Conservation (phyloP, 805 yeast species). For the Candida alai region DNA sequence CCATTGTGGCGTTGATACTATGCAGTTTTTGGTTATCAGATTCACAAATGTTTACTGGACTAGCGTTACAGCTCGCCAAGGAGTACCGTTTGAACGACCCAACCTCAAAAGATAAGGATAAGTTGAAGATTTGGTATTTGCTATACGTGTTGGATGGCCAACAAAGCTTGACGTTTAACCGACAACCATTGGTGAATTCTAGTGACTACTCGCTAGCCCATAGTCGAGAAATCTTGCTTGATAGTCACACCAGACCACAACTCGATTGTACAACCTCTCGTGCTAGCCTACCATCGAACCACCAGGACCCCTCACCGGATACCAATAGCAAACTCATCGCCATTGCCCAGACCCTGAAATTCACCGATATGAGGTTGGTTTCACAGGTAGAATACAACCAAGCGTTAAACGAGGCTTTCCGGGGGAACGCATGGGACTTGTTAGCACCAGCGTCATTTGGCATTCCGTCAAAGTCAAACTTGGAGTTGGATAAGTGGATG, state of each 20-base stretch:
- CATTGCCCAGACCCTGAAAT: constrained; percentile 11
- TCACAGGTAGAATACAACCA: constrained; percentile 68
- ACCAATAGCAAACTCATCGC: not conserved
- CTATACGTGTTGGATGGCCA: constrained; percentile 66
- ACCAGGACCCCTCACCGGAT: not conserved
- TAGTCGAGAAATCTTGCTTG: constrained; percentile 39
- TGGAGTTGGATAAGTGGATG: constrained; percentile 75
- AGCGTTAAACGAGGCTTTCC: constrained; percentile 55
- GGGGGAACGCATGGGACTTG: constrained; percentile 58
- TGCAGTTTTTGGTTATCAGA: constrained; percentile 70
- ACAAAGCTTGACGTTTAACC: constrained; percentile 56
- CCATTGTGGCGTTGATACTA: constrained; percentile 58
- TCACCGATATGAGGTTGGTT: constrained; percentile 54
- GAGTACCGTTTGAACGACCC: constrained; percentile 45
- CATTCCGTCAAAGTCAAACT: constrained; percentile 61
- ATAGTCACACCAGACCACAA: constrained; percentile 8
- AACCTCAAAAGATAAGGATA: constrained; percentile 29
- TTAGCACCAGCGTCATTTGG: constrained; percentile 61
- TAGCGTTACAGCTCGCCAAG: constrained; percentile 64
- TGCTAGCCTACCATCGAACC: not conserved
- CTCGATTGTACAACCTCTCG: no score
- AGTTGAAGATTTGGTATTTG: constrained; percentile 62
- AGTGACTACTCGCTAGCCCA: constrained; percentile 42
- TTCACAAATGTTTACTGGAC: constrained; percentile 60
- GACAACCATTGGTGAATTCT: constrained; percentile 52